phyloP scores from a whole-genome alignment of 1,284 basidiomycete genomes.

The Athelia sp. region DNA sequence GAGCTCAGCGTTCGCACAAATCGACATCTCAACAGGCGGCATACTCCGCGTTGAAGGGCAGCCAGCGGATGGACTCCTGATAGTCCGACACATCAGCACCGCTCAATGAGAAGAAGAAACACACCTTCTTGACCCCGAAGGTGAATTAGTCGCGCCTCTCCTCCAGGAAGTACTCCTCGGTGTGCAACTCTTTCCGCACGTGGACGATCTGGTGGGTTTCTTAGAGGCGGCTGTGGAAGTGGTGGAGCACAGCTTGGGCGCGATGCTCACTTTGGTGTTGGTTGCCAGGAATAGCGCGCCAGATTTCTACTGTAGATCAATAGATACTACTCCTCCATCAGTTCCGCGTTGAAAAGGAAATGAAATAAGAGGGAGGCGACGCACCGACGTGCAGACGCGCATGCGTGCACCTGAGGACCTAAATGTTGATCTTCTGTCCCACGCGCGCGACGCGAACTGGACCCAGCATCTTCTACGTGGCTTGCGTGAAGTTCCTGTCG shows the following conservation, averaged over 20 bases:
- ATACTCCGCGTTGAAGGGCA: constrained; percentile 67
- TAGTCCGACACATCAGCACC: constrained; percentile 42
- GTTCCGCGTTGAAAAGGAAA: constrained; percentile 4
- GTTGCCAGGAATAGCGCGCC: constrained; percentile 72
- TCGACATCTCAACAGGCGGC: too few relatives aligned
- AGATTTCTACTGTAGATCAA: constrained; percentile 46
- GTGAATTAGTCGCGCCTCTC: constrained; percentile 83
- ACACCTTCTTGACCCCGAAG: constrained; percentile 73
- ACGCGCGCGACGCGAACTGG: constrained; percentile 87
- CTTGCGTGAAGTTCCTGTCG: constrained; percentile 82
- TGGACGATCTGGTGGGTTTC: constrained; percentile 10
- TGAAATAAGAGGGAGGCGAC: constrained; percentile 17
- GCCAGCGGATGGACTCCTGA: constrained; percentile 79
- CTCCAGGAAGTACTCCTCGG: constrained; percentile 82
- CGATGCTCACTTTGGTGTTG: constrained; percentile 90
- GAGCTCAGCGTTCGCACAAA: too few relatives aligned
- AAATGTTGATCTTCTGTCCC: constrained; percentile 87
- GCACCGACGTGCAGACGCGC: constrained; percentile 82
- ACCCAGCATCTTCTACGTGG: constrained; percentile 86
- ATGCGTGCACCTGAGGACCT: constrained; percentile 87
- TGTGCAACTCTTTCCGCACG: constrained; percentile 63
- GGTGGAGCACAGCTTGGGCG: constrained; percentile 56
- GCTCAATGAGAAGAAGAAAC: constrained; percentile 12
- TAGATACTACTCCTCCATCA: constrained; percentile 39
- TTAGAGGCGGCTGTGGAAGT: constrained; percentile 5